Evolutionary conservation across 805 yeast genomes (phyloP).

Genomic region (Clavispora fructus): DNA sequence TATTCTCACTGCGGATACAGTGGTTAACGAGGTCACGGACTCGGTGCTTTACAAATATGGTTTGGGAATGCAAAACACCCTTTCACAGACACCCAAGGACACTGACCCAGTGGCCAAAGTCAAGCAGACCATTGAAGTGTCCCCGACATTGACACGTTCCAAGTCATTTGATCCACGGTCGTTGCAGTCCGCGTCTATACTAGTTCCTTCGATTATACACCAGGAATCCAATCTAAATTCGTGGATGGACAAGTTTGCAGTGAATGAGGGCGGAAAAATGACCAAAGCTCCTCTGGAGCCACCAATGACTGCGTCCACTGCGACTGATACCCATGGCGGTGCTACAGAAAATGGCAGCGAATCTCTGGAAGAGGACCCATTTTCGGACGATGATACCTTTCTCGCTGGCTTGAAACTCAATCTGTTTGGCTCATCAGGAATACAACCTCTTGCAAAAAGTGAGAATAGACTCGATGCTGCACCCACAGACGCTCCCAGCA

Average conservation of each 20-base stretch:
- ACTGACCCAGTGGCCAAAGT: slow-evolving; percentile 11
- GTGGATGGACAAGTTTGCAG: slow-evolving; percentile 31
- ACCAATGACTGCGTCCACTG: not conserved
- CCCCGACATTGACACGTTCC: slow-evolving; percentile 35
- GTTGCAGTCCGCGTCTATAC: not conserved
- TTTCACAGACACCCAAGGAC: slow-evolving; percentile 29
- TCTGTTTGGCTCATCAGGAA: not conserved
- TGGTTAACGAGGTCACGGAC: slow-evolving; percentile 29
- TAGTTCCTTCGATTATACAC: not conserved
- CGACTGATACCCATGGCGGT: not conserved
- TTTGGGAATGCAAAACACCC: slow-evolving; percentile 25
- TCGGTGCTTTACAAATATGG: slow-evolving; percentile 41
- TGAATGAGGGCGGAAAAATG: not conserved
- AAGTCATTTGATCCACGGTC: slow-evolving; percentile 28
- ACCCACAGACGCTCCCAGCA: too few species aligned
- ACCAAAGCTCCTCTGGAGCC: not conserved
- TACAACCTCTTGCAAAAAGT: not conserved
- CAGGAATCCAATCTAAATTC: slow-evolving; percentile 8
- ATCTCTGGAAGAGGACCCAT: slow-evolving; percentile 18
- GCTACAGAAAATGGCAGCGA: not conserved
- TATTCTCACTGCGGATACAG: slow-evolving; percentile 7
- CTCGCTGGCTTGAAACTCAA: slow-evolving; percentile 10
- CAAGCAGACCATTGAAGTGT: slow-evolving; percentile 8
- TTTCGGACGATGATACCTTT: slow-evolving; percentile 26
- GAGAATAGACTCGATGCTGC: too few species aligned